Evolutionary conservation across 1,284 basidiomycete genomes (phyloP).

Genomic region (Vanrija sp.): DNA sequence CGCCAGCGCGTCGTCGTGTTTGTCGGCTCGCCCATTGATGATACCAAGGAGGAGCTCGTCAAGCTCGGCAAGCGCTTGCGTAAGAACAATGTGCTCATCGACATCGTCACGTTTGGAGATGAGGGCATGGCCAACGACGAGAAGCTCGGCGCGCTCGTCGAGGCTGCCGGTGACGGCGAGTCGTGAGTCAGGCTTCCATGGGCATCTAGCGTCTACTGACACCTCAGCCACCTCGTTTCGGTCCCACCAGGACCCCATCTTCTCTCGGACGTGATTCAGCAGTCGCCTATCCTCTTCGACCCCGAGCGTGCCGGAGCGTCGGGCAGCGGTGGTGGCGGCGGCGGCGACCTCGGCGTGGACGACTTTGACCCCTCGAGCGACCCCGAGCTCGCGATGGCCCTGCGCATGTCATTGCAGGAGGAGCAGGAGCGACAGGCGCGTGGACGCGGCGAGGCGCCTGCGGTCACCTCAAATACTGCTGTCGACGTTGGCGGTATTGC

Average conservation of each 20-base stretch:
- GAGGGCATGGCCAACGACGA: slow-evolving; percentile 48
- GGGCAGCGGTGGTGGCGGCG: slow-evolving; percentile 44
- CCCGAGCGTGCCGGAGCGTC: slow-evolving; percentile 66
- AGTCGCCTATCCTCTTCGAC: slow-evolving; percentile 75
- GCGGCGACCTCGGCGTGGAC: slow-evolving; percentile 62
- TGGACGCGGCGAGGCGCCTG: slow-evolving; percentile 3
- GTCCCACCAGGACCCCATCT: slow-evolving; percentile 73
- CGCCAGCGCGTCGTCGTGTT: slow-evolving; percentile 93
- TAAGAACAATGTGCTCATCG: slow-evolving; percentile 98
- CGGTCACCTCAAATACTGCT: slow-evolving; percentile 9
- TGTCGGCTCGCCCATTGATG: slow-evolving; percentile 76
- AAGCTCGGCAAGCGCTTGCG: slow-evolving; percentile 94
- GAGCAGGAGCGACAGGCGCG: slow-evolving; percentile 62
- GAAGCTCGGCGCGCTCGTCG: slow-evolving; percentile 46
- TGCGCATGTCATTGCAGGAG: slow-evolving; percentile 97
- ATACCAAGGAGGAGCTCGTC: slow-evolving; percentile 70
- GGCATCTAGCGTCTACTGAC: neutral
- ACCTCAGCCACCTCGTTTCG: slow-evolving; percentile 64
- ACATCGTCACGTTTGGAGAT: slow-evolving; percentile 72
- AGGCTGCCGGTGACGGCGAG: slow-evolving; percentile 46
- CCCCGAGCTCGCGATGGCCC: slow-evolving; percentile 95
- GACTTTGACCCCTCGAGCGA: slow-evolving; percentile 86
- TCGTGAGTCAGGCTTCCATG: slow-evolving; percentile 27
- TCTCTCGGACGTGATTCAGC: slow-evolving; percentile 76
- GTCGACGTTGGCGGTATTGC: slow-evolving; percentile 5